A percentile compares a stretch with the other conserved stretches of the same genome.
Evolutionary conservation across 176 grass and related monocot genomes (phyloP).

Genomic region (Musa acuminata): DNA sequence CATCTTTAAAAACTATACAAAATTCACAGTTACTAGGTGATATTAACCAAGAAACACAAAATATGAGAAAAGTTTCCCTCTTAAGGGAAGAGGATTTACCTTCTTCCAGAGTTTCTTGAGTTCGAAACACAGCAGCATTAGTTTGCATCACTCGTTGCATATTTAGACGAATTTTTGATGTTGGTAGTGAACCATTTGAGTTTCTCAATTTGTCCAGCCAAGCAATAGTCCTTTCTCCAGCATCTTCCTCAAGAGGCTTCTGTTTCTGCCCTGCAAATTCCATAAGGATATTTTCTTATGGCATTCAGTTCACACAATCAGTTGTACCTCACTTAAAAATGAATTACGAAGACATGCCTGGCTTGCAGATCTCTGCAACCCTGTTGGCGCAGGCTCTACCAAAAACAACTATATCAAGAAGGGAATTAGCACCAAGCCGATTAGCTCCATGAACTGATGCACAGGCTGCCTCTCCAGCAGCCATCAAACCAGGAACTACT

Average conservation of each 20-base stretch:
- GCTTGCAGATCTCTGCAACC: slow-evolving; percentile 58
- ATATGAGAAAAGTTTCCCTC: not conserved
- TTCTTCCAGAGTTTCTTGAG: slow-evolving; percentile 62
- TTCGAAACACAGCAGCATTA: slow-evolving; percentile 74
- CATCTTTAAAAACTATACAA: no score
- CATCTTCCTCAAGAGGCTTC: slow-evolving; percentile 45
- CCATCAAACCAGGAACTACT: slow-evolving; percentile 57
- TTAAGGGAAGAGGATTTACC: slow-evolving; percentile 20
- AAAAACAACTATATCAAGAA: slow-evolving; percentile 79
- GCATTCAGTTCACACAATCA: not conserved
- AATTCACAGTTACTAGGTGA: no score
- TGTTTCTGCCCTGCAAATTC: slow-evolving; percentile 37
- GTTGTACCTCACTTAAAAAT: not conserved
- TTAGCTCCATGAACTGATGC: slow-evolving; percentile 78
- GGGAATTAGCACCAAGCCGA: slow-evolving; percentile 64
- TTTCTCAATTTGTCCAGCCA: slow-evolving; percentile 63
- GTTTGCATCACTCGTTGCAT: slow-evolving; percentile 79
- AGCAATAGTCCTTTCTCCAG: slow-evolving; percentile 53
- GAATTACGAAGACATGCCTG: slow-evolving; percentile 32
- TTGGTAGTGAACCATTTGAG: slow-evolving; percentile 51
- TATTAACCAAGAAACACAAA: no score
- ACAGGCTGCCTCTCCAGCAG: slow-evolving; percentile 69
- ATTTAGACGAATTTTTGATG: slow-evolving; percentile 62
- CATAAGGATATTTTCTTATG: not conserved
- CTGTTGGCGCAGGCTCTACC: slow-evolving; percentile 77